phyloP scores from a whole-genome alignment of 371 early-diverging fungal genomes.

The Haplosporangium sp. region DNA sequence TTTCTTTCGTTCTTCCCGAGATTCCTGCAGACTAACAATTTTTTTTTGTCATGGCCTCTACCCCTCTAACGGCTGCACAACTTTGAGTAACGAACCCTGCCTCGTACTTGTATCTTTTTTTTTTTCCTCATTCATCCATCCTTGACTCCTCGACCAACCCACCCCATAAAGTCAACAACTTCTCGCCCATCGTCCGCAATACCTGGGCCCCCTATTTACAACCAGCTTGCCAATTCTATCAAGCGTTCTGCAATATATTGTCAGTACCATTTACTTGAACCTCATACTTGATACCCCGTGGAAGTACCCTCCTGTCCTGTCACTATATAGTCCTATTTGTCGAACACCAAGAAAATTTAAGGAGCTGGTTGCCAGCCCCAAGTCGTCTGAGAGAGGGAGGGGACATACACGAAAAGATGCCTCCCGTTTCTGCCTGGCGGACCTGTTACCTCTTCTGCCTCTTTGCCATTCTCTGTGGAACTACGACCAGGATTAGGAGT shows the following conservation, averaged over 20 bases:
- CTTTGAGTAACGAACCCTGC: background rate
- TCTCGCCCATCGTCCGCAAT: no score
- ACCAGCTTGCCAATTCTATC: no score
- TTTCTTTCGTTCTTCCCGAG: background rate
- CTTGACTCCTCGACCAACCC: no score
- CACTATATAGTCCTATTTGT: no score
- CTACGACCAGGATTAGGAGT: background rate
- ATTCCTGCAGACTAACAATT: conserved; percentile 3
- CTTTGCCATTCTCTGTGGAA: conserved; percentile 19
- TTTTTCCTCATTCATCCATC: no score
- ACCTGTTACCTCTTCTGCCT: conserved; percentile 15
- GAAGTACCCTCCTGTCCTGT: background rate
- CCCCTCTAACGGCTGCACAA: conserved; percentile 3
- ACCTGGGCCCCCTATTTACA: no score
- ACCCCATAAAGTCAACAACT: no score
- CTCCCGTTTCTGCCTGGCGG: conserved; percentile 12
- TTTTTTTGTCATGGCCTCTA: background rate
- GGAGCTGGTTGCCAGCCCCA: background rate
- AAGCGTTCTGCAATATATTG: no score
- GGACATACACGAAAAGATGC: conserved; percentile 1
- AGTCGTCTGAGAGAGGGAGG: background rate
- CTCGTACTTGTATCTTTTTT: background rate
- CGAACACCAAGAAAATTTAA: background rate
- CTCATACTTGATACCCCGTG: background rate
- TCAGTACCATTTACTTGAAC: no score